Conservation (phyloP, 2,329 filamentous ascomycete species). For the Sporothrix inflata region DNA sequence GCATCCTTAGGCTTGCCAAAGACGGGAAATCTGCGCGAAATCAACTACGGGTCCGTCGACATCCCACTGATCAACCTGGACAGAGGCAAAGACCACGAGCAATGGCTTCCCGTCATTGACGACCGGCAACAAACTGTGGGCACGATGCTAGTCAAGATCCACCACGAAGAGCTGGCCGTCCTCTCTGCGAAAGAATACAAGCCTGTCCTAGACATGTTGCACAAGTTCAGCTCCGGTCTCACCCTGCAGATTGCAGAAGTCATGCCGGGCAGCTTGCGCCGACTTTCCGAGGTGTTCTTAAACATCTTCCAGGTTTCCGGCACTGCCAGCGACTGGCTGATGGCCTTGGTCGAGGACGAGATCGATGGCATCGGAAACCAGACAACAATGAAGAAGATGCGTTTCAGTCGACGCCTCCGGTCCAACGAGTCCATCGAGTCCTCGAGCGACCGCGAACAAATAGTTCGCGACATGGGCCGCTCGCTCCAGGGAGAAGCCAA, state of each 20-base stretch:
- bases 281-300: conserved; percentile 81
- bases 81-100: conserved; percentile 75
- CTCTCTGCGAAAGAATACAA: conserved; percentile 85
- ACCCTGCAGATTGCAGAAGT: conserved; percentile 82
- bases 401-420: conserved; percentile 71
- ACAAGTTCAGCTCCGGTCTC: conserved; percentile 80
- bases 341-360: conserved; percentile 91
- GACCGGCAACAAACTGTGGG: conserved; percentile 76
- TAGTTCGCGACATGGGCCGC: conserved; percentile 77
- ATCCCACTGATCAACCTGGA: conserved; percentile 79
- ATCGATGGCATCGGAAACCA: conserved; percentile 92
- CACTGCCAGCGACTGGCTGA: conserved; percentile 83
- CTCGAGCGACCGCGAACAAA: conserved; percentile 67
- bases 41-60: conserved; percentile 73
- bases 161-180: conserved; percentile 87
- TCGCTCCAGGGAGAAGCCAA: conserved; percentile 87
- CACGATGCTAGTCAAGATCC: conserved; percentile 80
- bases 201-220: conserved; percentile 78
- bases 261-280: conserved; percentile 75
- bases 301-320: conserved; percentile 96
- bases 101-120: conserved; percentile 84
- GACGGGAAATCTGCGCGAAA: conserved; percentile 51
- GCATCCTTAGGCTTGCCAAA: conserved; percentile 49
- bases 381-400: conserved; percentile 70
- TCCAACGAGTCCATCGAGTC: conserved; percentile 71